Evolutionary conservation across 169 alveolate species (phyloP), one percentile per base, ranked within the genome.

Genomic region (Cryptosporidium meleagridis): DNA sequence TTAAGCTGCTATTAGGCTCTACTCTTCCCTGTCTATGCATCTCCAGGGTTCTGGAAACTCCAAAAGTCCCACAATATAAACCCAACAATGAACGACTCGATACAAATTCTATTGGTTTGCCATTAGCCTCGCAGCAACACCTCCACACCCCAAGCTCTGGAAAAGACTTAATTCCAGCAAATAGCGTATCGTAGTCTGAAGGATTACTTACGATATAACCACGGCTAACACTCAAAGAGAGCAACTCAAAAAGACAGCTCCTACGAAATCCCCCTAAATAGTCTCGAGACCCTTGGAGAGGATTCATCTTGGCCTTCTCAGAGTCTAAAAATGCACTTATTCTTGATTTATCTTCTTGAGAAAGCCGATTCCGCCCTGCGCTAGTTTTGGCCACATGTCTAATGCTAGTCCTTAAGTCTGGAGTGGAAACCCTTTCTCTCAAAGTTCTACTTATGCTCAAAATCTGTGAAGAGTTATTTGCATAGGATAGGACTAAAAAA

Each of bases 41-140:
- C 29, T 73, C 86, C 44, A 80, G 29, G 12, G 89, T 62, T 41
- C 41, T 80, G n/a, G 75, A 59, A 41, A 80, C 75, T 44, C 89
- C 89, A 41, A 26, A n/a, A 21, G 89, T 80, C 31, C 80, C 89
- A 80, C 89, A 80, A 31, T 26, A 62, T 26, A 80, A 26, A 3
- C 89, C 89, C 16, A 80, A 33, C 39, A 62, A 41, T 8, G 89
- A 80, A 16, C 89, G 41, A 58, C 39, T 18, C 3, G 89, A 80
- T 3, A 80, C 41, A 29, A 61, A 51, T 16, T 80, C 75, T 18
- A 39, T 59, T 8, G 89, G 69, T 16, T 80, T 80, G 18, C 89
- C 89, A 26, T 80, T 80, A 0, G 89, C 89, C 33, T 80, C 80
- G 21, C 89, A 80, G 55, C 26, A 33, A 39, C 89, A 80, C 33